Evolutionary conservation across 108 stramenopile species (phyloP).

Genomic region (Pseudonitzschia multiseries): DNA sequence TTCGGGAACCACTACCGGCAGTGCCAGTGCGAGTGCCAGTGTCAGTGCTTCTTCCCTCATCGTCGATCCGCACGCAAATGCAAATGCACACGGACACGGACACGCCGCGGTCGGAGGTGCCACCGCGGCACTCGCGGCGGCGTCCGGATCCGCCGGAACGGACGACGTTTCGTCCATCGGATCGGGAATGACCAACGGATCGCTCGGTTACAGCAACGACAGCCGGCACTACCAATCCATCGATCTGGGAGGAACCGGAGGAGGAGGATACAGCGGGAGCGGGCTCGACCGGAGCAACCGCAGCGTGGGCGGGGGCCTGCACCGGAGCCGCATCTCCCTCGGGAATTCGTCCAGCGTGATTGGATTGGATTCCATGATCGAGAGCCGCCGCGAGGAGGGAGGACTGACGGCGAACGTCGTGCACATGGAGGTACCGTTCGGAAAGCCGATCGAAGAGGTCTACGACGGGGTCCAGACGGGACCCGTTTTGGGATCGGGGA

Average conservation of each 20-base stretch:
- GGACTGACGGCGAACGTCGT: conserved; percentile 58
- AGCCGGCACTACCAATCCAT: conserved; percentile 16
- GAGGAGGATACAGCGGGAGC: neutral
- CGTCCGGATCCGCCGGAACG: neutral
- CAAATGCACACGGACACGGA: no score
- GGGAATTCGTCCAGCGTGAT: conserved; percentile 47
- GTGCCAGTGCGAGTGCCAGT: no score
- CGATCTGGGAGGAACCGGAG: no score
- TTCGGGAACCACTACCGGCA: no score
- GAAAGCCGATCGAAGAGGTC: conserved; percentile 87
- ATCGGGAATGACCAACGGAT: conserved; percentile 4
- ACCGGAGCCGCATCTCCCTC: conserved; percentile 31
- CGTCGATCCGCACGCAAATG: no score
- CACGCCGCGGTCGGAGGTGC: no score
- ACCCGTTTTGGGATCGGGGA: conserved; percentile 77
- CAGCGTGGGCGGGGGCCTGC: neutral
- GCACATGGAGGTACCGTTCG: conserved; percentile 84
- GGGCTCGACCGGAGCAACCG: neutral
- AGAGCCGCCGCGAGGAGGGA: conserved; percentile 48
- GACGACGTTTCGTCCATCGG: neutral
- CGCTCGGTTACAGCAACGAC: neutral
- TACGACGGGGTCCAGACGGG: conserved; percentile 86
- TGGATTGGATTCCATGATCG: conserved; percentile 65
- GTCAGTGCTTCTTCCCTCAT: no score
- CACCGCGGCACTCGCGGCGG: neutral